These are phyloP conservation scores for Coniochaeta sp. DNA, from an alignment of 2,329 filamentous ascomycete species.

Conservation along the genomic window DNA sequence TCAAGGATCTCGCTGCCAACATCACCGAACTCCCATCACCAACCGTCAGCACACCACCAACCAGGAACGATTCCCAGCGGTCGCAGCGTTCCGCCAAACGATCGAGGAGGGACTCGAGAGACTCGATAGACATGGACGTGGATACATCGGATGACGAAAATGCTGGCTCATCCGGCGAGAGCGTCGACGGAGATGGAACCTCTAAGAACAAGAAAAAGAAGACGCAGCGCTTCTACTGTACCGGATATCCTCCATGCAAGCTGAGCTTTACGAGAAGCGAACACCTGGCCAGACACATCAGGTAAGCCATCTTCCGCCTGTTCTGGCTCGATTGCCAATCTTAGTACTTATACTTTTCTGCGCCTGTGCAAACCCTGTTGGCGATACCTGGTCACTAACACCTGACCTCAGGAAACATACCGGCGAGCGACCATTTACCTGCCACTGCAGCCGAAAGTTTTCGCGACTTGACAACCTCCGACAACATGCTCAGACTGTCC, in stretches of 20 bases:
- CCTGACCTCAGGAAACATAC: slow-evolving; percentile 72
- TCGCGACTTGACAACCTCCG: slow-evolving; percentile 90
- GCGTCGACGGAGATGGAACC: slow-evolving; percentile 55
- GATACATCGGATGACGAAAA: slow-evolving; percentile 55
- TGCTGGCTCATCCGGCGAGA: slow-evolving; percentile 57
- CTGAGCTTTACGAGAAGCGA: slow-evolving; percentile 94
- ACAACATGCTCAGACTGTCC: slow-evolving; percentile 95
- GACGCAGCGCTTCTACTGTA: slow-evolving; percentile 92
- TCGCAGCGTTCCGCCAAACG: too few species aligned
- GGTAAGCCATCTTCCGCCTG: slow-evolving; percentile 41
- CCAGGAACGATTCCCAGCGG: slow-evolving; percentile 52
- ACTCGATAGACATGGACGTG: slow-evolving; percentile 68
- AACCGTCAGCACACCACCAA: slow-evolving; percentile 35
- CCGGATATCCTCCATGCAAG: slow-evolving; percentile 87
- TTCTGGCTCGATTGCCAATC: too few species aligned
- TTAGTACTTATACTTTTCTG: too few species aligned
- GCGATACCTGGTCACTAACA: slow-evolving; percentile 14
- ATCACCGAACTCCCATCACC: slow-evolving; percentile 38
- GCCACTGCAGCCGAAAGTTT: slow-evolving; percentile 88
- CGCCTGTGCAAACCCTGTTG: too few species aligned
- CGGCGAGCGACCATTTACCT: slow-evolving; percentile 92
- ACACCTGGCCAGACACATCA: slow-evolving; percentile 88
- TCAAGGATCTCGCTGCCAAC: slow-evolving; percentile 37
- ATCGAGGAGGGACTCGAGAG: slow-evolving; percentile 52
- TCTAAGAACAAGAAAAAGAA: slow-evolving; percentile 90